Base-by-base conservation (phyloP, 1,284 basidiomycete species). In the Irpex lacteus region DNA sequence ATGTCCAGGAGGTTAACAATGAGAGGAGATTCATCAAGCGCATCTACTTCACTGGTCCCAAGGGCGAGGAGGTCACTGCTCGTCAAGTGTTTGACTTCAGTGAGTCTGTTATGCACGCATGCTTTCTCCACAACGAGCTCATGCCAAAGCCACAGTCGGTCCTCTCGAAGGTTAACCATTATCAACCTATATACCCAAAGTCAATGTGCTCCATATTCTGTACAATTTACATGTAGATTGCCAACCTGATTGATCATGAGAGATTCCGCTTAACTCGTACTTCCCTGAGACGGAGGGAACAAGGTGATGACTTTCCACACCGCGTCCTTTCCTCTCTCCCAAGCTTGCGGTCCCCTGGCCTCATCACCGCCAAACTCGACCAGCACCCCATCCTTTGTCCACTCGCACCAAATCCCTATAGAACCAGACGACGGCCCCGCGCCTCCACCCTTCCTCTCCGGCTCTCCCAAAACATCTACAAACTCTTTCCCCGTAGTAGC, bases 351-450 rank as follows among this genome's bases (percentile, higher is more conserved):
- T 1, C 92, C 92, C 63, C 82, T 84, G 11, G 90, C 87, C 67
- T 90, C 85, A 58, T 85, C 82, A 2, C 90, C 91, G 0, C 89
- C 90, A 76, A 93, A 93, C 72, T 95, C 92, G 15, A 93, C 84
- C 88, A 93, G 90, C 26, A 95, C 72, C 1, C 92, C 92, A 63
- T 90, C 82, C 65, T 78, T 82, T n/a, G 85, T 81, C 94, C 94
- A 96, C 74, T 96, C 94, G 69, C 94, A 91, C 92, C 93, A 97
- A 66, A 96, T 94, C 18, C 88, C 88, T 67, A 96, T 92, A 50
- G 90, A 93, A n/a, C 91, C 91, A 7, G 84, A 86, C 11, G 89
- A 89, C 6, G 91, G 91, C 0, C 91, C 92, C 8, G 85, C 80
- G 0, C 94, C 93, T 26, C 94, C 93, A 5, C 95, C 95, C 72